Percentiles rank a stretch among this genome's conserved stretches.
phyloP scores from a whole-genome alignment of 2,329 filamentous ascomycete genomes.

The Hymenoscyphus occultus region DNA sequence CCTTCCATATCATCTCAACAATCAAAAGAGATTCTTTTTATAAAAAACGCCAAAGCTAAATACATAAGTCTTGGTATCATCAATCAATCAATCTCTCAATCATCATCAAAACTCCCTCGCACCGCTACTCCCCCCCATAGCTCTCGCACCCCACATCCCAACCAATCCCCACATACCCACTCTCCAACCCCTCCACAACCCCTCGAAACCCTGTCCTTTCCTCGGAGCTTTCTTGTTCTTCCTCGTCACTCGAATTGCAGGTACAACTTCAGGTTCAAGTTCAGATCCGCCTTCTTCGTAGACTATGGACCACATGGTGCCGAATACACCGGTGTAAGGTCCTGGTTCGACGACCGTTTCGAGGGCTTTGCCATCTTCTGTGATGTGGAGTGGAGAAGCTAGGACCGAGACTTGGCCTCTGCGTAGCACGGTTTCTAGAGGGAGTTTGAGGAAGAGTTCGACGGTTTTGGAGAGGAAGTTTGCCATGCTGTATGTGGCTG shows the following conservation, averaged over 20 bases:
- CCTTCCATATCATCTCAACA: too few relatives aligned
- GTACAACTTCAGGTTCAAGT: slow-evolving; percentile 7
- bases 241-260: slow-evolving; percentile 2
- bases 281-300: slow-evolving; percentile 66
- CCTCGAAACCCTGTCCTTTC: slow-evolving; percentile 53
- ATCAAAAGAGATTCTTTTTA: background rate
- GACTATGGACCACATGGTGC: slow-evolving; percentile 85
- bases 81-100: background rate
- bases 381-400: slow-evolving; percentile 26
- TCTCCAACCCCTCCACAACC: slow-evolving; percentile 56
- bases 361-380: slow-evolving; percentile 39
- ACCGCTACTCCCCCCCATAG: slow-evolving; percentile 31
- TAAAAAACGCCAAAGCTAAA: slow-evolving; percentile 14
- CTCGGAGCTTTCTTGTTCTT: slow-evolving; percentile 16
- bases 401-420: slow-evolving; percentile 80
- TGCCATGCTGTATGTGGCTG: slow-evolving; percentile 75
- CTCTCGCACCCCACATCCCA: slow-evolving; percentile 48
- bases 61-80: slow-evolving; percentile 21
- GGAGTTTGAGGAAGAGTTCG: slow-evolving; percentile 83
- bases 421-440: slow-evolving; percentile 86
- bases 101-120: slow-evolving; percentile 32
- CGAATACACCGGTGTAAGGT: slow-evolving; percentile 79
- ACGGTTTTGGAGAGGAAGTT: slow-evolving; percentile 77
- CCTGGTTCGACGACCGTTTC: slow-evolving; percentile 79
- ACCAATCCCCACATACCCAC: slow-evolving; percentile 56